These are phyloP conservation scores for Xerocomus nothofagi DNA, from an alignment of 1,284 basidiomycete genomes.

Conservation along the genomic window DNA sequence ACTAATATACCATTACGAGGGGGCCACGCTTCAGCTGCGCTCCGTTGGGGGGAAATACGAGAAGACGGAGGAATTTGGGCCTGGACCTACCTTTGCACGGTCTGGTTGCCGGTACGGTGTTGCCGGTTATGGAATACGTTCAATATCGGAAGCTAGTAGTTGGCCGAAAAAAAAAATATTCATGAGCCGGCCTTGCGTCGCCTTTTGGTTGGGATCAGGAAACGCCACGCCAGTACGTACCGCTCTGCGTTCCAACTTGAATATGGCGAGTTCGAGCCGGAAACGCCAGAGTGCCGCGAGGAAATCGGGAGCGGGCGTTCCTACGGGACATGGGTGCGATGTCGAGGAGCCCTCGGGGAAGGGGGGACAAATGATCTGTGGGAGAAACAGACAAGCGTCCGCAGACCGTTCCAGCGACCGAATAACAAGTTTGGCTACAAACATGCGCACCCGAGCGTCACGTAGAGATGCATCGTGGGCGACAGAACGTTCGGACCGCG, in stretches of 20 bases:
- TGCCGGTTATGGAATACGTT: constrained; percentile 18
- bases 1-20: neutral
- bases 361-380: neutral
- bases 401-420: neutral
- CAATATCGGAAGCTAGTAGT: constrained; percentile 21
- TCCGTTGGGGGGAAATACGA: no score
- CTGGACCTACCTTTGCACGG: constrained; percentile 6
- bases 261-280: constrained; percentile 22
- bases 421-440: neutral
- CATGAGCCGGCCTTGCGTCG: neutral
- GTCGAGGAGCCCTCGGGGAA: neutral
- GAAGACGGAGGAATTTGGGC: neutral
- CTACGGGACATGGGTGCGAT: neutral
- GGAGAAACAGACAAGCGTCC: neutral
- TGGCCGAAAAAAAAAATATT: neutral
- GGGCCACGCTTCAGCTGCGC: neutral
- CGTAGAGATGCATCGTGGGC: neutral
- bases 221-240: constrained; percentile 20
- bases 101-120: neutral
- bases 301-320: constrained; percentile 10
- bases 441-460: neutral
- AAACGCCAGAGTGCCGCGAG: constrained; percentile 19
- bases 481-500: constrained; percentile 3
- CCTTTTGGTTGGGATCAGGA: neutral
- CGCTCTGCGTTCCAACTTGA: constrained; percentile 29